phyloP scores from a whole-genome alignment of 257 asterid species.

The Anisodus tanguticus region DNA sequence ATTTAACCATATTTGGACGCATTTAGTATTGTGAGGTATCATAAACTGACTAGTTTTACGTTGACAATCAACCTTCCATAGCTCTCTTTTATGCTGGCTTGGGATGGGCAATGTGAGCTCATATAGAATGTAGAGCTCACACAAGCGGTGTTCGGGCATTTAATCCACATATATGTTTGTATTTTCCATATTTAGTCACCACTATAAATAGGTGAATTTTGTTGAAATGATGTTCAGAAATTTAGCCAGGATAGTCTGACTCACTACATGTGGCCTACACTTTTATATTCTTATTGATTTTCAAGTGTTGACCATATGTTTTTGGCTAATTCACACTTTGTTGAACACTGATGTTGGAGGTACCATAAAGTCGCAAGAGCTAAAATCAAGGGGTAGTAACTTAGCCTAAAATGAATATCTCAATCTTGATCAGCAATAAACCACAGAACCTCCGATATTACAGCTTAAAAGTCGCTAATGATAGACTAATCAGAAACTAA shows the following conservation, averaged over 20 bases:
- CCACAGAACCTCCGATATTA: neutral
- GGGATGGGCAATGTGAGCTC: neutral
- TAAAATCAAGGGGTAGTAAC: neutral
- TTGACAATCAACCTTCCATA: neutral
- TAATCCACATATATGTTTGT: neutral
- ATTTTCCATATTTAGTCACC: neutral
- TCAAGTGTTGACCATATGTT: neutral
- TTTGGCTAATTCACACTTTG: neutral
- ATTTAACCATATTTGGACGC: neutral
- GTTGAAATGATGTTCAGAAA: neutral
- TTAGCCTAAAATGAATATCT: neutral
- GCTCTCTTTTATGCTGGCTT: neutral
- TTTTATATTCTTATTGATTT: neutral
- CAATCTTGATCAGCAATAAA: neutral
- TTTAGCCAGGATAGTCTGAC: neutral
- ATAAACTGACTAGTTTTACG: neutral
- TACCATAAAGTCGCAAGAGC: slow-evolving; percentile 2
- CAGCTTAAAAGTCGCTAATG: neutral
- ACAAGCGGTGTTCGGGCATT: neutral
- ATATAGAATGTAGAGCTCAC: neutral
- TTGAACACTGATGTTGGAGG: neutral
- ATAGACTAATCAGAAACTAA: neutral
- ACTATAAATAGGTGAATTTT: neutral
- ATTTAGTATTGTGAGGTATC: neutral
- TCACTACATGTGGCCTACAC: neutral